These are phyloP conservation scores for Penicillium turbatum DNA, from an alignment of 495 filamentous ascomycete genomes.

Conservation along the genomic window DNA sequence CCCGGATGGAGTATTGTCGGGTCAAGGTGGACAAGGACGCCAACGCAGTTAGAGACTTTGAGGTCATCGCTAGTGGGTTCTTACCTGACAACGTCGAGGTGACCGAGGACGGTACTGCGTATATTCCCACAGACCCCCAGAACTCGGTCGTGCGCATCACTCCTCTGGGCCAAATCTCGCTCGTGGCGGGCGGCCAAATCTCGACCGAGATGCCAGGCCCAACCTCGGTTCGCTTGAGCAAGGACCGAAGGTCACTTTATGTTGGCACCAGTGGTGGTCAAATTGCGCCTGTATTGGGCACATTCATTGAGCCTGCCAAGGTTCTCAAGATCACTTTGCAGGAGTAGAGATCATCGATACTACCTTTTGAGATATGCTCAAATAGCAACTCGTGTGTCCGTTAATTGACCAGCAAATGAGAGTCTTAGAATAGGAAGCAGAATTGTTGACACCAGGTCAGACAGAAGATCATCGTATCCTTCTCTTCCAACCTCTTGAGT, in stretches of 20 bases:
- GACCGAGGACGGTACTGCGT: slow-evolving; percentile 33
- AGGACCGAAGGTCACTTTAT: slow-evolving; percentile 26
- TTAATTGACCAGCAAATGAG: no score
- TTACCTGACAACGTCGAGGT: slow-evolving; percentile 34
- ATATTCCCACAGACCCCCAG: slow-evolving; percentile 30
- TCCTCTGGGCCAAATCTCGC: slow-evolving; percentile 23
- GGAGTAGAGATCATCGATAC: background rate
- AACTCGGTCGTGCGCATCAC: slow-evolving; percentile 27
- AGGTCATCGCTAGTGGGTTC: slow-evolving; percentile 29
- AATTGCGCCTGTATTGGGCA: slow-evolving; percentile 26
- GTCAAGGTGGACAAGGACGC: slow-evolving; percentile 28
- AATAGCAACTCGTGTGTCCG: no score
- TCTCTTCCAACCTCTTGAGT: no score
- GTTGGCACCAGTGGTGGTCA: slow-evolving; percentile 28
- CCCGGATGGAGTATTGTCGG: slow-evolving; percentile 29
- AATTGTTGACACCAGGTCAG: no score
- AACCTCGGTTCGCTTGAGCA: slow-evolving; percentile 23
- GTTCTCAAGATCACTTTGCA: slow-evolving; percentile 21
- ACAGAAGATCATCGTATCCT: no score
- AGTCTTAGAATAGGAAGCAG: no score
- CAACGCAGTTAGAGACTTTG: slow-evolving; percentile 21
- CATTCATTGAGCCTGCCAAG: slow-evolving; percentile 30
- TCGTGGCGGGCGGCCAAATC: slow-evolving; percentile 24
- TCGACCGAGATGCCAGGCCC: slow-evolving; percentile 27
- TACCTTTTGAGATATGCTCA: no score